Evolutionary conservation across 352 stramenopile species (phyloP).

Genomic region (Globisporangium alternatum): DNA sequence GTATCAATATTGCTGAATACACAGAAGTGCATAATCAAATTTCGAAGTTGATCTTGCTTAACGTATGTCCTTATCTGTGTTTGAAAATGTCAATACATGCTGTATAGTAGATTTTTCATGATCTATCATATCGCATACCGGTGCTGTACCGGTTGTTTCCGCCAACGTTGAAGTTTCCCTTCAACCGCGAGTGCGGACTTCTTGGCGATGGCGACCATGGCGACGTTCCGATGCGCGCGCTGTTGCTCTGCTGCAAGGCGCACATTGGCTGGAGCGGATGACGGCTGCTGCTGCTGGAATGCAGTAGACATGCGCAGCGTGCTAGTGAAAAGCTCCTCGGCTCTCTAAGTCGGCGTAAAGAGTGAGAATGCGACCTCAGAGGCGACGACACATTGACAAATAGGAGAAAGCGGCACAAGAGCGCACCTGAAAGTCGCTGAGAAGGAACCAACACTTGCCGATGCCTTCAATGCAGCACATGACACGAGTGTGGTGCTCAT

Average conservation of each 20-base stretch:
- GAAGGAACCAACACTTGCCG: conserved; percentile 53
- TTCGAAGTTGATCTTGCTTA: no score
- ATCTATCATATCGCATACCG: not conserved
- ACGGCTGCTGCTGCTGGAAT: not conserved
- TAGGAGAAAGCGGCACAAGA: not conserved
- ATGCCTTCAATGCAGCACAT: conserved; percentile 43
- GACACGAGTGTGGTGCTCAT: conserved; percentile 17
- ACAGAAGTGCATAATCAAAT: no score
- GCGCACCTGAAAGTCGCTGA: conserved; percentile 46
- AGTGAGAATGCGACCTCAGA: not conserved
- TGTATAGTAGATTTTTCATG: not conserved
- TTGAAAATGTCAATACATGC: not conserved
- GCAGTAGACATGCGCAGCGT: conserved; percentile 20
- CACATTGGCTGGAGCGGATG: not conserved
- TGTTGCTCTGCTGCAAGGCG: conserved; percentile 15
- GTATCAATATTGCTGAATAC: no score
- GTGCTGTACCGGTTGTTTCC: not conserved
- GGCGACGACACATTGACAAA: not conserved
- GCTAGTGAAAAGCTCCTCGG: conserved; percentile 40
- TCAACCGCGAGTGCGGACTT: conserved; percentile 14
- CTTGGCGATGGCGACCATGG: conserved; percentile 46
- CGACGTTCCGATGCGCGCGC: conserved; percentile 64
- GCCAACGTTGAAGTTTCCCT: conserved; percentile 12
- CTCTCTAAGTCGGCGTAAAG: conserved; percentile 19
- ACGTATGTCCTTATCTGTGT: no score